These are phyloP conservation scores for Malbranchea zuffiana DNA, from an alignment of 2,329 filamentous ascomycete species.

Conservation along the genomic window DNA sequence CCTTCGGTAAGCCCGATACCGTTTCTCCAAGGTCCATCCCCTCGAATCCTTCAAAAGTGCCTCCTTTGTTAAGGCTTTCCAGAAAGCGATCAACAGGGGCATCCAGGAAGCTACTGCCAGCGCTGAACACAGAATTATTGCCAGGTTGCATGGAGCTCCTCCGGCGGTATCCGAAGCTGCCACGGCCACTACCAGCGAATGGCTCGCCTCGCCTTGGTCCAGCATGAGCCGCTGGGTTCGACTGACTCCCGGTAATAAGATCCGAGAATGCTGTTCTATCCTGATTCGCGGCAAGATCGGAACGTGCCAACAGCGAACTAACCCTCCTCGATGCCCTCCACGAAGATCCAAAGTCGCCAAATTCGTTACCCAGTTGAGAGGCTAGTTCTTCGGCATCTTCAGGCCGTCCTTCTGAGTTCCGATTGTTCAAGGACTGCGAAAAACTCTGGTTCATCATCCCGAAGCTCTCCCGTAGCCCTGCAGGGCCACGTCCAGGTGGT, in stretches of 20 bases:
- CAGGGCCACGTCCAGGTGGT: constrained; percentile 51
- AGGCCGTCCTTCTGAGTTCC: constrained; percentile 39
- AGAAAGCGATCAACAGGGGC: constrained; percentile 58
- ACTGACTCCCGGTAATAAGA: constrained; percentile 42
- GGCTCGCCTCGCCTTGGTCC: constrained; percentile 59
- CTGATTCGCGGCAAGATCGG: constrained; percentile 75
- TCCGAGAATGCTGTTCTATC: constrained; percentile 74
- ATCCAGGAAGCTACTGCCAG: constrained; percentile 53
- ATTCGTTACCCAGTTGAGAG: constrained; percentile 60
- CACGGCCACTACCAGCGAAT: constrained; percentile 55
- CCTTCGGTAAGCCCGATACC: constrained; percentile 60
- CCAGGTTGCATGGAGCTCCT: constrained; percentile 48
- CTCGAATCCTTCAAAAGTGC: constrained; percentile 56
- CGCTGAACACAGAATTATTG: constrained; percentile 36
- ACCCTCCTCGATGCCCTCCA: constrained; percentile 62
- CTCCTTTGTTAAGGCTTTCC: constrained; percentile 54
- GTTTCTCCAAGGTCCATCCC: constrained; percentile 63
- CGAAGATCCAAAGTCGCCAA: constrained; percentile 43
- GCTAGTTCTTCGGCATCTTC: constrained; percentile 51
- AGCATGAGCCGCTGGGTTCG: constrained; percentile 29
- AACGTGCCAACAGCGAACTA: constrained; percentile 79
- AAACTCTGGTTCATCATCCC: constrained; percentile 41
- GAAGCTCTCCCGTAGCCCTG: constrained; percentile 66
- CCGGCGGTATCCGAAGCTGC: constrained; percentile 46
- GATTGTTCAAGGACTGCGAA: constrained; percentile 26